A percentile compares a stretch with the other conserved stretches of the same genome.
Conservation (phyloP, 331 rosid genomes). For the Malus hybrid region DNA sequence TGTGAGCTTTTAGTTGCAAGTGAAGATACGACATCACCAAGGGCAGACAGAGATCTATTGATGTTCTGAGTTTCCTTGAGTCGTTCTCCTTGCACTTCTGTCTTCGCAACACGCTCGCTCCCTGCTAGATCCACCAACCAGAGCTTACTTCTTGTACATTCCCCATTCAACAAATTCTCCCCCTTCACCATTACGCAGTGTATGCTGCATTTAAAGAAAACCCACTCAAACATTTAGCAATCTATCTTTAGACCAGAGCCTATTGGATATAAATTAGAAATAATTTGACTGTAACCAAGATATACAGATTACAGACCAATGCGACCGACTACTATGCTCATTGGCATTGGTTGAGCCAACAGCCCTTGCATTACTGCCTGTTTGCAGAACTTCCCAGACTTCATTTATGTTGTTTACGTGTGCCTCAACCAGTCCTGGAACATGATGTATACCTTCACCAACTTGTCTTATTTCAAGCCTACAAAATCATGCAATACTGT, state of each 20-base stretch:
- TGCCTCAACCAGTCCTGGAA: constrained; percentile 91
- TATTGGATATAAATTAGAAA: neutral
- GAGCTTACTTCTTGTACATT: constrained; percentile 82
- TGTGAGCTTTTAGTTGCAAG: constrained; percentile 86
- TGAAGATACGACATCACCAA: constrained; percentile 97
- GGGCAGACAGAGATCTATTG: constrained; percentile 88
- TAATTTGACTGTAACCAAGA: neutral
- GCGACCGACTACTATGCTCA: constrained; percentile 94
- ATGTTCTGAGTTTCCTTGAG: constrained; percentile 94
- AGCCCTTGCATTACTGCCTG: constrained; percentile 97
- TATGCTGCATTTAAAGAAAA: constrained; percentile 49
- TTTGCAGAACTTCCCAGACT: constrained; percentile 94
- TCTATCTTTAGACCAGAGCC: constrained; percentile 4
- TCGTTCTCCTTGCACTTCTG: constrained; percentile 94
- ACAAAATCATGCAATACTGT: constrained; percentile 14
- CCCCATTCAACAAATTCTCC: constrained; percentile 79
- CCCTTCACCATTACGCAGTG: constrained; percentile 98
- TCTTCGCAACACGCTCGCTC: constrained; percentile 84
- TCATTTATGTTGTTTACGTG: constrained; percentile 77
- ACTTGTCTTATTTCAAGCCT: constrained; percentile 86
- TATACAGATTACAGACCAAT: constrained; percentile 47
- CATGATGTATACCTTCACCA: constrained; percentile 79
- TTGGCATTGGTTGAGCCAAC: constrained; percentile 87
- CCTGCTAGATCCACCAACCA: constrained; percentile 98
- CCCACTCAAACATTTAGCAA: constrained; percentile 15